phyloP scores from a whole-genome alignment of 352 stramenopile genomes.

The Salisapilia sapeloensis region DNA sequence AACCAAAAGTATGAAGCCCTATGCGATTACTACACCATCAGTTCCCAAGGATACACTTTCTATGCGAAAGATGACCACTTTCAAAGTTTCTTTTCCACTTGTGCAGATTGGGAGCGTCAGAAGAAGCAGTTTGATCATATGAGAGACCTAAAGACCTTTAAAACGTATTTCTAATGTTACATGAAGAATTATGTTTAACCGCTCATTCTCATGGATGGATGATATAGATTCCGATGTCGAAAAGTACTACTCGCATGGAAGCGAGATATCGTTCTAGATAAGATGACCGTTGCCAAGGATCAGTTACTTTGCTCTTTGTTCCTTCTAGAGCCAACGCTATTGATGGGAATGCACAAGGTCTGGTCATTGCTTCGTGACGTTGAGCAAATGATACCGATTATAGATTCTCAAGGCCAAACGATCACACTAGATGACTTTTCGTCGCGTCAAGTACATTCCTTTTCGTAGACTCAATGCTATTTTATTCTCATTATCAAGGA shows the following conservation, averaged over 20 bases:
- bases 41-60: conserved; percentile 32
- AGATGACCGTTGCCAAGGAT: no score
- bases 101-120: conserved; percentile 32
- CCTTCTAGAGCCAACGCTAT: no score
- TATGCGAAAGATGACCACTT: conserved; percentile 30
- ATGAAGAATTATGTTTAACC: not conserved
- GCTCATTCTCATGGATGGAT: not conserved
- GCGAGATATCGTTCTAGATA: not conserved
- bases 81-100: conserved; percentile 16
- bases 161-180: conserved; percentile 11
- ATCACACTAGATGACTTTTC: no score
- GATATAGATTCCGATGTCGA: no score
- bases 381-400: no score
- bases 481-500: conserved; percentile 1
- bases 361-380: no score
- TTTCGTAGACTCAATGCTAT: conserved; percentile 2
- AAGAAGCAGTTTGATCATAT: conserved; percentile 23
- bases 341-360: no score
- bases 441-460: no score
- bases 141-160: conserved; percentile 19
- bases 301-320: no score
- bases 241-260: not conserved
- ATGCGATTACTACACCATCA: conserved; percentile 63
- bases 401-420: no score
- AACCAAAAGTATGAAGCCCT: conserved; percentile 11